These are phyloP conservation scores for Hevea brasiliensis DNA, from an alignment of 345 rosid genomes.

Conservation along the genomic window DNA sequence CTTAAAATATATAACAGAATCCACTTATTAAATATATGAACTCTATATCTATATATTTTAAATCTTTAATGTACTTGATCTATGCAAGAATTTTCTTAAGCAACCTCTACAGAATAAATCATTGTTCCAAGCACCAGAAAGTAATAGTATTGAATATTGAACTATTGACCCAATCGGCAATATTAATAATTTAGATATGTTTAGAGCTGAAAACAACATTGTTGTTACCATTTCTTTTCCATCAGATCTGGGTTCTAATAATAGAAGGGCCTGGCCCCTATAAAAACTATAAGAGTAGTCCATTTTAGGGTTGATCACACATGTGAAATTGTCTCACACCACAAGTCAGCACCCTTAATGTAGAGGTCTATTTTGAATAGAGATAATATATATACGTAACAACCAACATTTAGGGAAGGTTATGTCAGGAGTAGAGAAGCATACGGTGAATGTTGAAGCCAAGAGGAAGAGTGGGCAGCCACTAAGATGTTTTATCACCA, in stretches of 20 bases:
- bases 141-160: too few species aligned
- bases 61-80: too few species aligned
- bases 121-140: too few species aligned
- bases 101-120: too few species aligned
- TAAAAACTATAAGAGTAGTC: neutral
- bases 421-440: constrained; percentile 2
- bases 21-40: too few species aligned
- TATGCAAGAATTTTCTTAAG: too few species aligned
- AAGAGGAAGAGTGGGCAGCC: constrained; percentile 17
- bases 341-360: neutral
- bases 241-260: neutral
- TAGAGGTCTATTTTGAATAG: neutral
- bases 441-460: constrained; percentile 5
- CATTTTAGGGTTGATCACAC: neutral
- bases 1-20: too few species aligned
- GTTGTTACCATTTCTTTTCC: neutral
- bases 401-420: constrained; percentile 13
- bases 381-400: neutral
- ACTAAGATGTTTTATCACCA: constrained; percentile 10
- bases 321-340: constrained; percentile 2
- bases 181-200: too few species aligned
- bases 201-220: too few species aligned
- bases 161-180: too few species aligned
- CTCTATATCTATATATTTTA: too few species aligned
- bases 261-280: too few species aligned